These are phyloP conservation scores for Mycena sp. DNA, from an alignment of 1,284 basidiomycete species.

Conservation along the genomic window DNA sequence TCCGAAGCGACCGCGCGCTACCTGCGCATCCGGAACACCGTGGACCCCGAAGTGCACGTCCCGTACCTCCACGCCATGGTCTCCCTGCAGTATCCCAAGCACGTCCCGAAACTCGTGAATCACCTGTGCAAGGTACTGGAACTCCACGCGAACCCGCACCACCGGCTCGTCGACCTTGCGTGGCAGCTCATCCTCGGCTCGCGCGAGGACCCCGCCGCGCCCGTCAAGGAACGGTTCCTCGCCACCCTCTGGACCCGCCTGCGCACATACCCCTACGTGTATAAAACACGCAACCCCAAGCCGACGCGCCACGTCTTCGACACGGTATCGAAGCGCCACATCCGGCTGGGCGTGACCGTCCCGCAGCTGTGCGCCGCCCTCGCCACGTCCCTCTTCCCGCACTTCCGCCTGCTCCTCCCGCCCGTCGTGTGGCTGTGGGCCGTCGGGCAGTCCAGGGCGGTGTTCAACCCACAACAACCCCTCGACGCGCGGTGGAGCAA, in stretches of 20 bases:
- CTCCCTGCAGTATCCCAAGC: slow-evolving; percentile 28
- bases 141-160: slow-evolving; percentile 35
- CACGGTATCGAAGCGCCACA: background rate
- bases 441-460: slow-evolving; percentile 33
- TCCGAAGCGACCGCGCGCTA: slow-evolving; percentile 41
- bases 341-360: slow-evolving; percentile 22
- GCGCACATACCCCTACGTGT: background rate
- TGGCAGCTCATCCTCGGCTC: slow-evolving; percentile 43
- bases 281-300: background rate
- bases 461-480: slow-evolving; percentile 39
- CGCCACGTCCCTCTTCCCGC: slow-evolving; percentile 24
- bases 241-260: slow-evolving; percentile 38
- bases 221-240: slow-evolving; percentile 38
- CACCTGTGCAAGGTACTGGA: slow-evolving; percentile 40
- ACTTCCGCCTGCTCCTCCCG: slow-evolving; percentile 24
- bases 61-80: slow-evolving; percentile 47
- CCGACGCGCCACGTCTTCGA: slow-evolving; percentile 5
- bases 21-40: slow-evolving; percentile 37
- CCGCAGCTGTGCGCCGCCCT: slow-evolving; percentile 39
- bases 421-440: slow-evolving; percentile 41
- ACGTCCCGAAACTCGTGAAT: slow-evolving; percentile 33
- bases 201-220: slow-evolving; percentile 27
- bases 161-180: slow-evolving; percentile 40
- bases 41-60: slow-evolving; percentile 45
- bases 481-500: slow-evolving; percentile 45